Conservation (phyloP, 2,329 filamentous ascomycete species). For the Decorospora gaudefroyi region DNA sequence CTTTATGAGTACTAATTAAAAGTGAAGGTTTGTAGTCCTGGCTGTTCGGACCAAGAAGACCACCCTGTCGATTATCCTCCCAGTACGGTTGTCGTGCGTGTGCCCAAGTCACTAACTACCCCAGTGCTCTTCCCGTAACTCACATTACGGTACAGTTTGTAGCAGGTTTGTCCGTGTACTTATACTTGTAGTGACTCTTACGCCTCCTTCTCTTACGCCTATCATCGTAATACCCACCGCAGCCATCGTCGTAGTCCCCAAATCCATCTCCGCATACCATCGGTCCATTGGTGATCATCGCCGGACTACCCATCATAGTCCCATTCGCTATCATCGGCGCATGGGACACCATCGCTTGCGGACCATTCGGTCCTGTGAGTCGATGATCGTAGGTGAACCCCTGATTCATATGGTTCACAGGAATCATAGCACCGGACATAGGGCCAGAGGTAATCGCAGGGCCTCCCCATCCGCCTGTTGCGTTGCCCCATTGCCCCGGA, state of each 20-base stretch:
- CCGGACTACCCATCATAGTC: conserved; percentile 1
- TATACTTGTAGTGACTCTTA: conserved; percentile 29
- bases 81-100: too few species aligned
- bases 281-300: conserved; percentile 7
- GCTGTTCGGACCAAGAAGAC: too few species aligned
- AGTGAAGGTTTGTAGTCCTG: too few species aligned
- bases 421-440: conserved; percentile 21
- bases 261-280: conserved; percentile 3
- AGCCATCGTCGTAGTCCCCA: conserved; percentile 11
- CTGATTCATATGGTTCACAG: conserved; percentile 6
- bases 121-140: too few species aligned
- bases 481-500: conserved; percentile 34
- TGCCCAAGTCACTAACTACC: too few species aligned
- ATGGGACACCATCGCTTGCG: conserved; percentile 9
- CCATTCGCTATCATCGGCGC: conserved; percentile 7
- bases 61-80: too few species aligned
- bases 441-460: conserved; percentile 17
- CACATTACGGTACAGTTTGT: conserved; percentile 32
- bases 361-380: conserved; percentile 25
- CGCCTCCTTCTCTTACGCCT: conserved; percentile 20
- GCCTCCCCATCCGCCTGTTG: conserved; percentile 18
- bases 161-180: conserved; percentile 24
- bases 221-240: conserved; percentile 9
- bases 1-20: too few species aligned
- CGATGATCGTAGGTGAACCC: conserved; percentile 25